phyloP scores from a whole-genome alignment of 1,284 basidiomycete genomes.

The Fomitopsis palustris region DNA sequence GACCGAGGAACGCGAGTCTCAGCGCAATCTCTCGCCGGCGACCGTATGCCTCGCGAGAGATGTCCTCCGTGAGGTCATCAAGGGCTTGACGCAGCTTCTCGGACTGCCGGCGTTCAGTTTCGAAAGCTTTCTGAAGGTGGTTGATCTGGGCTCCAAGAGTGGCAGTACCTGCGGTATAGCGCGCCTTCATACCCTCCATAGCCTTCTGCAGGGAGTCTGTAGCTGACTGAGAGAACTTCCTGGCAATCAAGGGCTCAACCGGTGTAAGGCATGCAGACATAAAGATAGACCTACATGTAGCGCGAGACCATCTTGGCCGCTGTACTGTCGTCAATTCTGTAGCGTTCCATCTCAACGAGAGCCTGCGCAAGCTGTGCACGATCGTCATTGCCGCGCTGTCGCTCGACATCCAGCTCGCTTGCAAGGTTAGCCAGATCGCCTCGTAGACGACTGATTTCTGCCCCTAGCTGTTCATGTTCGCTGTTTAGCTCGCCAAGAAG shows the following conservation, averaged over 20 bases:
- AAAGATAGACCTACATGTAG: conserved; percentile 63
- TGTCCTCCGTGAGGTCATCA: conserved; percentile 72
- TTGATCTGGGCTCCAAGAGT: conserved; percentile 48
- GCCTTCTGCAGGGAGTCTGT: conserved; percentile 68
- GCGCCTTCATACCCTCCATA: conserved; percentile 53
- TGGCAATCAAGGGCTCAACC: conserved; percentile 25
- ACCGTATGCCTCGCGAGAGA: conserved; percentile 72
- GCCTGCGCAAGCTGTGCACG: conserved; percentile 43
- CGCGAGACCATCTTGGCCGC: conserved; percentile 84
- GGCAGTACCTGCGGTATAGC: conserved; percentile 61
- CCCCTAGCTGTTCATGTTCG: conserved; percentile 44
- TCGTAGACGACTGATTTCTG: conserved; percentile 42
- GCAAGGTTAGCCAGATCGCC: conserved; percentile 41
- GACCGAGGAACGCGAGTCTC: conserved; percentile 60
- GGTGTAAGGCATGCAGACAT: not conserved
- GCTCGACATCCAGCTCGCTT: conserved; percentile 45
- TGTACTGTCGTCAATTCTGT: conserved; percentile 67
- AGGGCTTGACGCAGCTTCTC: conserved; percentile 56
- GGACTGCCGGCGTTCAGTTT: conserved; percentile 40
- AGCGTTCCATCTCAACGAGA: conserved; percentile 55
- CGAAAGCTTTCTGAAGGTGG: conserved; percentile 41
- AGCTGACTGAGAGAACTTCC: conserved; percentile 84
- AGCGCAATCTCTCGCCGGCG: conserved; percentile 71
- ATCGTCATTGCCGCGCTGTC: conserved; percentile 38
- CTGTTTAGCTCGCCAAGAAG: conserved; percentile 48